phyloP scores from a whole-genome alignment of 176 grass and related monocot species.

The Musa schizocarpa region DNA sequence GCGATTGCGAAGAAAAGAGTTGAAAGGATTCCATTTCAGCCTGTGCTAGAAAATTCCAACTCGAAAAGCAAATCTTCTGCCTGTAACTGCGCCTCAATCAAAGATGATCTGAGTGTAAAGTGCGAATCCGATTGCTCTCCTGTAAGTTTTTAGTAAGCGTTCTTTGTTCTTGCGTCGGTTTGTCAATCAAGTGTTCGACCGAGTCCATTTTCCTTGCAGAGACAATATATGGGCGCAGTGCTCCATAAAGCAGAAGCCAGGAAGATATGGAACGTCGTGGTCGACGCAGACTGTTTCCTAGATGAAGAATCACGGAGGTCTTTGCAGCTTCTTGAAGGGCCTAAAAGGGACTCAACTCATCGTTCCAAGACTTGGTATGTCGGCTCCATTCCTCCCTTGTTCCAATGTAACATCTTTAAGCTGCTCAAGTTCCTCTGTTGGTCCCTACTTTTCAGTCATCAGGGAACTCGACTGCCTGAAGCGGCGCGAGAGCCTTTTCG shows the following conservation, averaged over 20 bases:
- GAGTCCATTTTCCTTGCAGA: constrained; percentile 6
- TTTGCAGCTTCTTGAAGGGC: constrained; percentile 64
- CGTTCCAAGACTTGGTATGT: constrained; percentile 71
- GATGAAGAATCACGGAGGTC: constrained; percentile 64
- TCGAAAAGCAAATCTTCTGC: constrained; percentile 1
- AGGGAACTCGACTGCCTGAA: constrained; percentile 83
- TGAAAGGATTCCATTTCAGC: constrained; percentile 50
- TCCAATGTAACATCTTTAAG: not conserved
- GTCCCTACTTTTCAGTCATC: constrained; percentile 39
- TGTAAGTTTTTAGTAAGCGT: not conserved
- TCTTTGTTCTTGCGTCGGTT: not conserved
- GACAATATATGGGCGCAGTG: constrained; percentile 8
- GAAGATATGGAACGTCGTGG: constrained; percentile 78
- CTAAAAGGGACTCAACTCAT: constrained; percentile 72
- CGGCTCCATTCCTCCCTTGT: not conserved
- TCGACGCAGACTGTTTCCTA: constrained; percentile 60
- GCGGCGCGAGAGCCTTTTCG: constrained; percentile 51
- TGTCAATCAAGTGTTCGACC: not conserved
- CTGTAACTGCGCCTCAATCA: not conserved
- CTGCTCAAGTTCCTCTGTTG: not conserved
- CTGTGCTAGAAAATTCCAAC: constrained; percentile 31
- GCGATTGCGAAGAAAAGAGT: constrained; percentile 45
- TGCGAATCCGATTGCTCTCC: not conserved
- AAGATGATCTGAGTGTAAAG: not conserved
- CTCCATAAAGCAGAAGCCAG: constrained; percentile 27